Evolutionary conservation across 2,329 filamentous ascomycete species (phyloP).

Genomic region (Rosellinia necatrix): DNA sequence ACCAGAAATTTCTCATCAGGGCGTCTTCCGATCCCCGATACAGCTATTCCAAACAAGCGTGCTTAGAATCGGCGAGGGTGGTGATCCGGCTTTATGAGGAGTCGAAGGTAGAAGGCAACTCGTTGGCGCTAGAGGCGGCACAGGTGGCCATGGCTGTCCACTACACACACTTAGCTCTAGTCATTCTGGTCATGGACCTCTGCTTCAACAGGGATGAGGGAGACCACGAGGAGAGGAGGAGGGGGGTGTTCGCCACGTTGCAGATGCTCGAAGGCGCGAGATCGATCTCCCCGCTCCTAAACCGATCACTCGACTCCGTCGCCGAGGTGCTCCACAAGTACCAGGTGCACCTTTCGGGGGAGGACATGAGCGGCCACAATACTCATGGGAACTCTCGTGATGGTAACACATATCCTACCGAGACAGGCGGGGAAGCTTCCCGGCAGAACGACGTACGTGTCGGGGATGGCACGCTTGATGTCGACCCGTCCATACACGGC

Average conservation of each 20-base stretch:
- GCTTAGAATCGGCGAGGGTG: slow-evolving; percentile 26
- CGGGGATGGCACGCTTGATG: neutral
- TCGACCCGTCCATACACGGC: slow-evolving; percentile 3
- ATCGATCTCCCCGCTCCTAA: slow-evolving; percentile 16
- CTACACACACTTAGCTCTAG: slow-evolving; percentile 28
- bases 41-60: slow-evolving; percentile 23
- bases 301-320: slow-evolving; percentile 16
- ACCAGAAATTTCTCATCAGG: slow-evolving; percentile 31
- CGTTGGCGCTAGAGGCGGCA: slow-evolving; percentile 19
- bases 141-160: slow-evolving; percentile 29
- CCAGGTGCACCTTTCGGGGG: slow-evolving; percentile 10
- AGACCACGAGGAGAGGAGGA: slow-evolving; percentile 17
- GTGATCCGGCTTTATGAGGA: slow-evolving; percentile 21
- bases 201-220: slow-evolving; percentile 27
- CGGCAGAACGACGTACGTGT: neutral
- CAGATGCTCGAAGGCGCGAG: slow-evolving; percentile 19
- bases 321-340: slow-evolving; percentile 19
- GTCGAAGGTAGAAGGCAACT: slow-evolving; percentile 3
- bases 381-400: neutral
- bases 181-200: slow-evolving; percentile 30
- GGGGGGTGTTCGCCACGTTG: slow-evolving; percentile 17
- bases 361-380: neutral
- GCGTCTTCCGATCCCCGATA: slow-evolving; percentile 23
- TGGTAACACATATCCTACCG: neutral
- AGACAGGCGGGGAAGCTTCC: neutral